These are phyloP conservation scores for Mrakia frigida DNA, from an alignment of 768 basidiomycete genomes.

Conservation along the genomic window DNA sequence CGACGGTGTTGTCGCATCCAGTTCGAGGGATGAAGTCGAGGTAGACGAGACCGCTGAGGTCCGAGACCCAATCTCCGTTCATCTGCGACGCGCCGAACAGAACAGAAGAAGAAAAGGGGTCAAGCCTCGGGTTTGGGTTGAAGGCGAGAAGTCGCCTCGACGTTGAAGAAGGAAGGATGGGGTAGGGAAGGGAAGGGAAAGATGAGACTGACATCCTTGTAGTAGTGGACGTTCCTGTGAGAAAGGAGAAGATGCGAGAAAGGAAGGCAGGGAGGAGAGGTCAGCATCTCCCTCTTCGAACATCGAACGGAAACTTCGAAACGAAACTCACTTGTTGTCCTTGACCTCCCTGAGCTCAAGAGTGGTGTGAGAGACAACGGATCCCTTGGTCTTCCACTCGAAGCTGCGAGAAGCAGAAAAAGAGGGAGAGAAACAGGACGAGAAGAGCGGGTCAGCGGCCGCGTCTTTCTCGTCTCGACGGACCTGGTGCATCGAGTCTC, in stretches of 20 bases:
- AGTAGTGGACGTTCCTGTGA: slow-evolving; percentile 33
- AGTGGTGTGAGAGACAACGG: slow-evolving; percentile 40
- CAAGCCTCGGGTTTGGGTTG: too few relatives aligned
- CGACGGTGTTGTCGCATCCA: slow-evolving; percentile 41
- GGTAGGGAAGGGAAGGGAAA: too few relatives aligned
- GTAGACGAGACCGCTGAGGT: slow-evolving; percentile 40
- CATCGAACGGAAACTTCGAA: too few relatives aligned
- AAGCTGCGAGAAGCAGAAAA: slow-evolving; percentile 22
- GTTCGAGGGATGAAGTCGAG: slow-evolving; percentile 43
- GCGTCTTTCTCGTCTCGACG: not conserved
- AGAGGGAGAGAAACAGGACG: not conserved
- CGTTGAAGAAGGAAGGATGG: too few relatives aligned
- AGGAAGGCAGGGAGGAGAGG: not conserved
- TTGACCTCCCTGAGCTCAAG: slow-evolving; percentile 41
- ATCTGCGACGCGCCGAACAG: too few relatives aligned
- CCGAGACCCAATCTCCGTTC: slow-evolving; percentile 43
- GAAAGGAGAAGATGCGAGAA: not conserved
- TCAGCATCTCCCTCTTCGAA: too few relatives aligned
- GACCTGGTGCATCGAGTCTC: too few relatives aligned
- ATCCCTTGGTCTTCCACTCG: slow-evolving; percentile 41
- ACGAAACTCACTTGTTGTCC: slow-evolving; percentile 22
- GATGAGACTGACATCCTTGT: slow-evolving; percentile 41
- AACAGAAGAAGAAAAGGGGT: too few relatives aligned
- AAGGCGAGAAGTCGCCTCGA: too few relatives aligned
- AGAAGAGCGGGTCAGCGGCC: not conserved